phyloP scores from a whole-genome alignment of 2,329 filamentous ascomycete species.

The Thielaviopsis punctulata region DNA sequence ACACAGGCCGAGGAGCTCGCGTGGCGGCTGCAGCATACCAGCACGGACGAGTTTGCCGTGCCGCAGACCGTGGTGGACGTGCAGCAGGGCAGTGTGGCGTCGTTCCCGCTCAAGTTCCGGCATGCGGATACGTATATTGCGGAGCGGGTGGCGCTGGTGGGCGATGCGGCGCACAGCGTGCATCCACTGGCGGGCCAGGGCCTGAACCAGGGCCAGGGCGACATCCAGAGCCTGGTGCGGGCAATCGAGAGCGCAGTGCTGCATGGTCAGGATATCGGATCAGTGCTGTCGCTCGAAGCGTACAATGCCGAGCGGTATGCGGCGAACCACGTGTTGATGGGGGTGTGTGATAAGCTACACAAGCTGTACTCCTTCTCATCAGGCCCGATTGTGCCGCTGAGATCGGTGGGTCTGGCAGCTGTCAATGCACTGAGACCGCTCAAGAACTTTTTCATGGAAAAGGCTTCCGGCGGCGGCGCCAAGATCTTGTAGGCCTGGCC shows the following conservation, averaged over 20 bases:
- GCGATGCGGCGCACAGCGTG: constrained; percentile 87
- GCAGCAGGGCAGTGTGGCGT: constrained; percentile 65
- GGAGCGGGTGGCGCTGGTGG: constrained; percentile 79
- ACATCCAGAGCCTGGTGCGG: constrained; percentile 61
- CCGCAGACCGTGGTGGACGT: constrained; percentile 53
- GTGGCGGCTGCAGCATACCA: constrained; percentile 68
- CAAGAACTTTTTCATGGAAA: constrained; percentile 76
- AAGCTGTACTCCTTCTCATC: constrained; percentile 73
- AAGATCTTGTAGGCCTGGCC: constrained; percentile 22
- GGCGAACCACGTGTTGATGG: constrained; percentile 63
- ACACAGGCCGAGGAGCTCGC: constrained; percentile 56
- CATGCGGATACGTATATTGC: constrained; percentile 89
- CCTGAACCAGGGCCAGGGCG: constrained; percentile 80
- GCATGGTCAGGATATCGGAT: constrained; percentile 78
- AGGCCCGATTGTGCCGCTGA: constrained; percentile 62
- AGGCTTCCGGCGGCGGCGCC: constrained; percentile 38
- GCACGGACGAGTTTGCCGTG: constrained; percentile 32
- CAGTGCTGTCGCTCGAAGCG: constrained; percentile 56
- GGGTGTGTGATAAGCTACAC: constrained; percentile 75
- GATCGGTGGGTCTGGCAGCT: constrained; percentile 58
- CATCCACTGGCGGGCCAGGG: constrained; percentile 92
- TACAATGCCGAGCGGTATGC: constrained; percentile 72
- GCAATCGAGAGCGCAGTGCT: constrained; percentile 60
- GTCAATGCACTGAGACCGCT: constrained; percentile 59
- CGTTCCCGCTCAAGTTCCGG: constrained; percentile 78